phyloP scores from a whole-genome alignment of 305 asterid species.

The Fraxinus angustifolia region DNA sequence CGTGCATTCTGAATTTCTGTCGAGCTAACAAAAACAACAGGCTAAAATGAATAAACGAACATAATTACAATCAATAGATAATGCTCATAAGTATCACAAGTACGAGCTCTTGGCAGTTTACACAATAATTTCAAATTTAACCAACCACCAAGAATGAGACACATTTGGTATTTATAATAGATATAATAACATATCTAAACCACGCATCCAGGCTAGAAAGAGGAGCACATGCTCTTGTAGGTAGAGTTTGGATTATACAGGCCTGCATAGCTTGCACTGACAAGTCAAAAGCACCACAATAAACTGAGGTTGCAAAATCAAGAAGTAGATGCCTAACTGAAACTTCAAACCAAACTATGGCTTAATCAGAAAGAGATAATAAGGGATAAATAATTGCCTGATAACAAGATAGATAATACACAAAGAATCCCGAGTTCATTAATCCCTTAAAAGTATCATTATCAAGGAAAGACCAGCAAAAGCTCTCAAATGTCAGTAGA shows the following conservation, averaged over 20 bases:
- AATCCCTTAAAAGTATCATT: constrained; percentile 8
- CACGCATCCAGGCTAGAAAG: constrained; percentile 7
- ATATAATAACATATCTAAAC: neutral
- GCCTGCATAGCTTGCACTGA: constrained; percentile 3
- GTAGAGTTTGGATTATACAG: constrained; percentile 1
- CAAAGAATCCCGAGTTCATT: neutral
- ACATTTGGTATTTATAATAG: neutral
- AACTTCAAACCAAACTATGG: neutral
- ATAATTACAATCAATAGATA: constrained; percentile 18
- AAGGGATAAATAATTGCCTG: neutral
- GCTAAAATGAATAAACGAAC: constrained; percentile 13
- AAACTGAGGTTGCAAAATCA: constrained; percentile 2
- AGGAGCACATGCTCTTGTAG: neutral
- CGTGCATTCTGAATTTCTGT: constrained; percentile 96
- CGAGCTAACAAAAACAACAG: constrained; percentile 49
- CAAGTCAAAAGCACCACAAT: constrained; percentile 4
- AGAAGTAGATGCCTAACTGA: neutral
- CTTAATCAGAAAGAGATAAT: neutral
- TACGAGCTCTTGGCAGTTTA: neutral
- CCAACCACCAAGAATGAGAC: constrained; percentile 9
- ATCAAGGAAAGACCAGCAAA: constrained; percentile 1
- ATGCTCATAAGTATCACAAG: constrained; percentile 17
- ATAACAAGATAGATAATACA: neutral
- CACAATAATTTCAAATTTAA: constrained; percentile 12
- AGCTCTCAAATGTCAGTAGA: constrained; percentile 15